A percentile compares a stretch with the other conserved stretches of the same genome.
These are phyloP conservation scores for Colletotrichum tofieldiae DNA, from an alignment of 2,329 filamentous ascomycete species.

Conservation along the genomic window DNA sequence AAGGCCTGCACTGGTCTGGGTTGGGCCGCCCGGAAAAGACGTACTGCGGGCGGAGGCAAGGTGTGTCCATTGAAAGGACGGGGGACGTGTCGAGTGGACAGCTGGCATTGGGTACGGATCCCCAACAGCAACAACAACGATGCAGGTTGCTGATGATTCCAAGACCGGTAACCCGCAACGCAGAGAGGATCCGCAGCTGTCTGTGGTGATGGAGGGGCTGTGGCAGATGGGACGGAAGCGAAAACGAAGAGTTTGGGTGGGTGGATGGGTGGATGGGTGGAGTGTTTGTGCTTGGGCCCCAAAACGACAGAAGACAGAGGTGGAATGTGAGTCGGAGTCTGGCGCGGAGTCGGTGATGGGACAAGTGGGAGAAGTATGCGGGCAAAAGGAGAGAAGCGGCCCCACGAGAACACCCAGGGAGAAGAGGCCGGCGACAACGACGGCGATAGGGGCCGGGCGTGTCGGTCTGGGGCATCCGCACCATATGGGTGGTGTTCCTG, in stretches of 20 bases:
- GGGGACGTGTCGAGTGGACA: background rate
- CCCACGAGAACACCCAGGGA: background rate
- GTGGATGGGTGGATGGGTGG: slow-evolving; percentile 7
- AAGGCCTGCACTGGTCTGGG: slow-evolving; percentile 22
- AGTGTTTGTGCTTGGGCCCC: slow-evolving; percentile 37
- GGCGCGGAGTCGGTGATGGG: background rate
- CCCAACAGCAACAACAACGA: background rate
- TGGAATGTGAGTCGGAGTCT: background rate
- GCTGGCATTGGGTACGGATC: too few relatives aligned
- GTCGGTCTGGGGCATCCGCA: background rate
- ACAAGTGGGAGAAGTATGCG: too few relatives aligned
- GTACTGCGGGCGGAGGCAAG: too few relatives aligned
- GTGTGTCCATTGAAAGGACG: background rate
- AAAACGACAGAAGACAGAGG: slow-evolving; percentile 21
- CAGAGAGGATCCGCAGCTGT: background rate
- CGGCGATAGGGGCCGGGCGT: background rate
- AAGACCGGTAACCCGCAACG: too few relatives aligned
- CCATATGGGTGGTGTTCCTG: background rate
- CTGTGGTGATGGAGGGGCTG: background rate
- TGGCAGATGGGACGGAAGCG: background rate
- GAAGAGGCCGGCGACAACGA: slow-evolving; percentile 2
- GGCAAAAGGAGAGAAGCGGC: background rate
- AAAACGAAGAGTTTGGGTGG: background rate
- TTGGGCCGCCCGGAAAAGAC: background rate
- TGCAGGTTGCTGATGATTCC: background rate